Conservation (phyloP, 257 asterid species). For the Gynochthodes officinalis region DNA sequence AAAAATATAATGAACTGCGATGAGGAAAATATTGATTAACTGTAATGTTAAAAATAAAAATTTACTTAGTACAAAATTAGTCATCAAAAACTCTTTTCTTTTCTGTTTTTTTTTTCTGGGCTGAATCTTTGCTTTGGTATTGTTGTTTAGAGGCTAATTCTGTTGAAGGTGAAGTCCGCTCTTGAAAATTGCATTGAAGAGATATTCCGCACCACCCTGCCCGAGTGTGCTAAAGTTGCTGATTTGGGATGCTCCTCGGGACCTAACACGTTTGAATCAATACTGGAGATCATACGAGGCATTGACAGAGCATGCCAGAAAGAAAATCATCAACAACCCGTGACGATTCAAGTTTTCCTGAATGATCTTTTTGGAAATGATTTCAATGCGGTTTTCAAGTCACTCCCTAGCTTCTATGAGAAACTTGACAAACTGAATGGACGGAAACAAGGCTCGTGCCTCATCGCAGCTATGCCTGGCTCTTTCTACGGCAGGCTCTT, state of each 20-base stretch:
- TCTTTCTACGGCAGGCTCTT: background rate
- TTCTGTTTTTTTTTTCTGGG: no score
- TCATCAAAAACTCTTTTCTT: no score
- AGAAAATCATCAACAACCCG: background rate
- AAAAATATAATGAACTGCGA: no score
- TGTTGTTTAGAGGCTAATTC: background rate
- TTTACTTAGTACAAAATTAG: background rate
- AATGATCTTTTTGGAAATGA: conserved; percentile 16
- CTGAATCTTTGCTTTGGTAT: no score
- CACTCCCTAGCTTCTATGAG: background rate
- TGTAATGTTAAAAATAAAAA: no score
- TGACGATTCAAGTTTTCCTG: background rate
- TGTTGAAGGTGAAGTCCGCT: background rate
- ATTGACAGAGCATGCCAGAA: background rate
- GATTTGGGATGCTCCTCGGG: conserved; percentile 23
- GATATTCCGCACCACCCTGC: background rate
- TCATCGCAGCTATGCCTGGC: background rate
- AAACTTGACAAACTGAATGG: background rate
- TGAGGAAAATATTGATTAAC: no score
- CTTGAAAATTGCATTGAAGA: conserved; percentile 4
- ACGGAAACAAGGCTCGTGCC: background rate
- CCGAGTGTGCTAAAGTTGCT: conserved; percentile 1
- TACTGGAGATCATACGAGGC: background rate
- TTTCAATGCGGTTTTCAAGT: conserved; percentile 1
- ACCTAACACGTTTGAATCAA: conserved; percentile 2